phyloP scores from a whole-genome alignment of 148 eudicot species.

The Heliamphora exappendiculata region DNA sequence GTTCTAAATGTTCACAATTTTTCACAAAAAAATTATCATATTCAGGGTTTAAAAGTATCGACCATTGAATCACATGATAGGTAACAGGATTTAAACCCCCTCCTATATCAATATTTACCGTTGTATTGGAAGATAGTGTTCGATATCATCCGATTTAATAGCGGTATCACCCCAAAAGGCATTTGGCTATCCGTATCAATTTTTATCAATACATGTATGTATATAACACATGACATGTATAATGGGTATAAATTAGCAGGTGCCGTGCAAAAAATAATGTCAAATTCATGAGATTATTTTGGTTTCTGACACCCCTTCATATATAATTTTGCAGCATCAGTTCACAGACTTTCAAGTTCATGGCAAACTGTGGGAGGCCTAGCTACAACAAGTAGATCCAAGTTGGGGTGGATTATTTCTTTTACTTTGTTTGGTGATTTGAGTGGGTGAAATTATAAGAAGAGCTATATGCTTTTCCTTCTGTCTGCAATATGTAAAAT shows the following conservation, averaged over 20 bases:
- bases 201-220: too few relatives aligned
- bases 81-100: neutral
- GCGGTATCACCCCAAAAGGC: too few relatives aligned
- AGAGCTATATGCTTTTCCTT: too few relatives aligned
- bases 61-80: too few relatives aligned
- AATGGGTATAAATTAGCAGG: too few relatives aligned
- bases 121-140: too few relatives aligned
- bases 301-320: neutral
- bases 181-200: too few relatives aligned
- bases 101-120: neutral
- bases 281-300: neutral
- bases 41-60: too few relatives aligned
- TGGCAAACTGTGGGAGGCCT: conserved; percentile 21
- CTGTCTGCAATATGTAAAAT: too few relatives aligned
- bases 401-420: neutral
- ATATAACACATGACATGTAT: too few relatives aligned
- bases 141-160: too few relatives aligned
- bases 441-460: neutral
- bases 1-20: neutral
- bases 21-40: neutral
- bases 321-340: conserved; percentile 20
- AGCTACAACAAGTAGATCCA: conserved; percentile 6
- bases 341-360: conserved; percentile 8
- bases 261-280: neutral
- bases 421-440: neutral